phyloP scores from a whole-genome alignment of 208 protist species.

The Trichomonas tenax region DNA sequence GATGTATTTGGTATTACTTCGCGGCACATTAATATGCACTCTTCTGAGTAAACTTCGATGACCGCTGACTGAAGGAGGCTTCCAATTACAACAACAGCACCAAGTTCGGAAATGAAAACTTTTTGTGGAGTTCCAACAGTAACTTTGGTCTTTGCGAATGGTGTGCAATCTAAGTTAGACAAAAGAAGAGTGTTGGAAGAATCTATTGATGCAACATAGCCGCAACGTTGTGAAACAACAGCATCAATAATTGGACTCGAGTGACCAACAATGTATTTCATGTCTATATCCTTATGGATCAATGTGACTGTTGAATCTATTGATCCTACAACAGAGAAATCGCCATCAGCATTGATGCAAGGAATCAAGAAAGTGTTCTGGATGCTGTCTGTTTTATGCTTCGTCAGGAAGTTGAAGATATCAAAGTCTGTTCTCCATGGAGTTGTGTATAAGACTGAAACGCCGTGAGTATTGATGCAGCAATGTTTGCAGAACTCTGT shows the following conservation, averaged over 20 bases:
- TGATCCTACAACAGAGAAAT: not conserved
- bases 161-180: not conserved
- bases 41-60: not conserved
- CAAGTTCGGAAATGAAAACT: not conserved
- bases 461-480: not conserved
- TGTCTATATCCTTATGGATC: not conserved
- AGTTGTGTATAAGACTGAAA: not conserved
- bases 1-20: not conserved
- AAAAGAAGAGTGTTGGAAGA: not conserved
- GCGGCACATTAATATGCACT: not conserved
- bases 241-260: not conserved
- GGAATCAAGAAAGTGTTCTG: not conserved
- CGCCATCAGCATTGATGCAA: not conserved
- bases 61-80: not conserved
- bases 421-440: not conserved
- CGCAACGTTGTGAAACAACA: not conserved
- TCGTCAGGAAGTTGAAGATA: not conserved
- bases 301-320: not conserved
- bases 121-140: not conserved
- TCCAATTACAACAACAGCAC: not conserved
- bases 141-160: not conserved
- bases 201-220: not conserved
- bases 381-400: not conserved
- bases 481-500: not conserved
- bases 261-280: not conserved